Base-by-base conservation (phyloP, 352 stramenopile species). In the Detonula confervacea region DNA sequence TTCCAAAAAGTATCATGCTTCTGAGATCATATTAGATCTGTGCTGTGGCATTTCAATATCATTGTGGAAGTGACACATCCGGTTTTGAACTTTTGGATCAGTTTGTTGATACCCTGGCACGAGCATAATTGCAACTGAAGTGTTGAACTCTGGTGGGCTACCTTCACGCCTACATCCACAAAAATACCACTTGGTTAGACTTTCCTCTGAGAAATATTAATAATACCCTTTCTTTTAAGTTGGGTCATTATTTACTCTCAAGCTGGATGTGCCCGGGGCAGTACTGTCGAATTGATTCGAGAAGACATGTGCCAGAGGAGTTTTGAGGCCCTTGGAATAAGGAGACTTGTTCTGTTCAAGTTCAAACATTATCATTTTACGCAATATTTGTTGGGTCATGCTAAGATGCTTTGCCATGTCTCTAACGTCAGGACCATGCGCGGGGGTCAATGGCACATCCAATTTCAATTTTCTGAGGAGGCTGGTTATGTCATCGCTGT, bases 401-500 rank as follows among this genome's bases (percentile, higher is more conserved):
- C 24, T 37, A 14, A 69, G 67, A 56, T 59, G 57, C 12, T 60
- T 49, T 18, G 20, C 44, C 3, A 71, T 59, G 24, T 77, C 68
- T 39, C 52, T 14, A 24, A 61, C 47, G 59, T 77, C 57, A n/a
- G 42, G 68, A 35, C 64, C 24, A 25, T 30, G 47, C 4, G 27
- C 20, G 30, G 68, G 30, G 14, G 25, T 51, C 25, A 35, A 20
- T 33, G 22, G 18, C 60, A 37, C 27, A 7, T 69, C 60, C 1
- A 83, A 42, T 0, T 79, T 56, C 20, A 83, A 67, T 12, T 83
- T 62, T 42, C 49, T 3, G 7, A 83, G 69, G 1, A 83, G 44
- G 27, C 35, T 46, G 4, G 46, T 61, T 14, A 83, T 73, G 25
- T 83, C 75, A 27, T 64, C 55, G 33, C 20, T 79, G 44, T 75